Evolutionary conservation across 2,329 filamentous ascomycete genomes (phyloP), one percentile per base, ranked within the genome.

Genomic region (Nothophoma quercina): DNA sequence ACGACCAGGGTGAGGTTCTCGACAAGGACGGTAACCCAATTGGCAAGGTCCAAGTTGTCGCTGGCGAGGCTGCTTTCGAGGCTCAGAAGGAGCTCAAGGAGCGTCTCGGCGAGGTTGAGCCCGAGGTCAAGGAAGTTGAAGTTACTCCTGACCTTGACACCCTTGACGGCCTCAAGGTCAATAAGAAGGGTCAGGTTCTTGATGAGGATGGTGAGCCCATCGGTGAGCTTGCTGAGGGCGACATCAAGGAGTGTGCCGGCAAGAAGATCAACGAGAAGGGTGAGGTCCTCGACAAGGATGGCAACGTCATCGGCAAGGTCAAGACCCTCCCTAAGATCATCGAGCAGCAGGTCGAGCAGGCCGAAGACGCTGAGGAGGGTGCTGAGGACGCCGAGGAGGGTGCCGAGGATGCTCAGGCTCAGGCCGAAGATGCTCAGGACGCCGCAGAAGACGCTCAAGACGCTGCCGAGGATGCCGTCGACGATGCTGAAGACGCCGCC

Each of bases 251-350:
- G 56, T 87, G 85, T 57, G 83, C 86, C 15, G 81, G 86, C 52
- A 87, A 86, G 75, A 88, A 87, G 71, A 77, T 86, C 60, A 86
- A 88, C 59, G 81, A 80, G 53, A 78, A 86, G 71, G 85, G 85
- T 16, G 85, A 88, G 63, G 83, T 88, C 49, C 78, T 87, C 65
- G 85, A 87, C 68, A 84, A 81, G 68, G 81, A 84, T 36, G 85
- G 85, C 35, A 85, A 86, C 34, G 78, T 88, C 57, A 80, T 88
- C 56, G 86, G 85, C 32, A 82, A 82, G 58, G 83, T 86, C 56
- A 78, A 83, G 61, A 77, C 80, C n/a, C 73, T 82, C 4, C 78
- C 79, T 9, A 77, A 79, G 59, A 67, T 75, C 34, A 59, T 73
- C 46, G 67, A 74, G 47, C 70, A 72, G 53, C 65, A 70, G 39